phyloP scores from a whole-genome alignment of 805 yeast genomes.

The Candida coquimbonensis region DNA sequence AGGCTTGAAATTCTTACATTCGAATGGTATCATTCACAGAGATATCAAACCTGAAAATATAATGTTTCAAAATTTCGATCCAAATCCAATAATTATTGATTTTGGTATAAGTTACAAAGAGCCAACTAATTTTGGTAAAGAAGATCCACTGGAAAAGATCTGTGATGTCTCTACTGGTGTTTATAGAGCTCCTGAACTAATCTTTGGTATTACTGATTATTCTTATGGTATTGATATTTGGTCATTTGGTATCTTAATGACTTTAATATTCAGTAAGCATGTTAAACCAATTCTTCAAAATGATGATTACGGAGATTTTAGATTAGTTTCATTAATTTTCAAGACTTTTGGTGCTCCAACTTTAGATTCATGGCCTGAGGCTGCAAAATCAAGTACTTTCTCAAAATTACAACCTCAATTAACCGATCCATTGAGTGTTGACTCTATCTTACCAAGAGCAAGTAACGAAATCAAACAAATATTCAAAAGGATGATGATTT shows the following conservation, averaged over 20 bases:
- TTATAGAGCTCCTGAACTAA: slow-evolving; percentile 69
- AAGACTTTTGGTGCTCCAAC: slow-evolving; percentile 58
- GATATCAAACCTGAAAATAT: slow-evolving; percentile 86
- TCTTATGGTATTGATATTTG: slow-evolving; percentile 57
- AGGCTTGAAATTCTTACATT: slow-evolving; percentile 60
- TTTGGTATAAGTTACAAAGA: slow-evolving; percentile 32
- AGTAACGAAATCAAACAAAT: slow-evolving; percentile 18
- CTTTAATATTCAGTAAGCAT: slow-evolving; percentile 39
- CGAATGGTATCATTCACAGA: slow-evolving; percentile 76
- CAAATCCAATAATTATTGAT: slow-evolving; percentile 32
- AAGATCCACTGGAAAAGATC: slow-evolving; percentile 33
- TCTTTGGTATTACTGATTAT: slow-evolving; percentile 54
- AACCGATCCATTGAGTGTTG: slow-evolving; percentile 17
- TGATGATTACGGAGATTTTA: slow-evolving; percentile 46
- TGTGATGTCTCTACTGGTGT: slow-evolving; percentile 58
- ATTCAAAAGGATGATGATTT: slow-evolving; percentile 38
- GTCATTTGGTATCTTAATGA: slow-evolving; percentile 59
- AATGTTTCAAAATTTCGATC: slow-evolving; percentile 35
- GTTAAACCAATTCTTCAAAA: slow-evolving; percentile 32
- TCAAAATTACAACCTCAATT: slow-evolving; percentile 24
- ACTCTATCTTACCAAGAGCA: slow-evolving; percentile 31
- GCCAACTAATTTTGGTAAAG: slow-evolving; percentile 57
- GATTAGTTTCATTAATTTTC: slow-evolving; percentile 48
- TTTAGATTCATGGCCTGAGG: slow-evolving; percentile 36
- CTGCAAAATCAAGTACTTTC: slow-evolving; percentile 31